Base-by-base conservation (phyloP, 768 basidiomycete genomes). In the Lentinula edodes region DNA sequence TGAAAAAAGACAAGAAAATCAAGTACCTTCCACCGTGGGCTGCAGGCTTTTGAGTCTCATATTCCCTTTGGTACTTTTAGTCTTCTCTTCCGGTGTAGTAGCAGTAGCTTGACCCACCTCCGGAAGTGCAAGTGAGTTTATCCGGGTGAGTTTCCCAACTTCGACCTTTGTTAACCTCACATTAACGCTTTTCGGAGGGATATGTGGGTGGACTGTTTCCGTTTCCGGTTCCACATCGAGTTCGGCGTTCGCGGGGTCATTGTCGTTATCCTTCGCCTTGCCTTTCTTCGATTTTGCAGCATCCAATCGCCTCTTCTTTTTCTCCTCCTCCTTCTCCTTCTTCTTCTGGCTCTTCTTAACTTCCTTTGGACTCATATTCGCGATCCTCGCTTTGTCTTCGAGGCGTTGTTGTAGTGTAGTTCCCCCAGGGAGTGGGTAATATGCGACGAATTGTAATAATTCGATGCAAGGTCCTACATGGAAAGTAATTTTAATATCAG, bases 161-260 rank as follows among this genome's bases (percentile, higher is more conserved):
- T 59, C 58, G 15, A 94, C 91, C 77, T 93, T 93, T 77, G 90
- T 91, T 18, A 94, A 72, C 69, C 93, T 90, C 2, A 93, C 79
- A 0, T 79, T 80, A 0, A 94, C 77, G 63, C 81, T 85, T 38
- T 78, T 80, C 0, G 90, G 91, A 1, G 91, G 90, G 2, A 76
- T 72, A 68, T 93, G 91, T 63, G 79, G 75, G 51, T 59, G 28
- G 28, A 28, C 28, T 28, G 28, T 28, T 4, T 28, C 28, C 3
- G 28, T 28, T 28, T 28, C 28, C 12, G 38, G 28, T n/a, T 41
- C 39, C 39, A 7, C 15, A 41, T 7, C n/a, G 18, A 15, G 16
- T 45, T 18, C 43, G 18, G 16, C 76, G 63, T 76, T 75, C 12
- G 67, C 73, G 42, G 78, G 76, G 43, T 63, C 65, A 69, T 85